Percentiles rank a stretch among this genome's conserved stretches.
These are phyloP conservation scores for Beauveria scarabaeidicola DNA, from an alignment of 2,329 filamentous ascomycete genomes.

Conservation along the genomic window DNA sequence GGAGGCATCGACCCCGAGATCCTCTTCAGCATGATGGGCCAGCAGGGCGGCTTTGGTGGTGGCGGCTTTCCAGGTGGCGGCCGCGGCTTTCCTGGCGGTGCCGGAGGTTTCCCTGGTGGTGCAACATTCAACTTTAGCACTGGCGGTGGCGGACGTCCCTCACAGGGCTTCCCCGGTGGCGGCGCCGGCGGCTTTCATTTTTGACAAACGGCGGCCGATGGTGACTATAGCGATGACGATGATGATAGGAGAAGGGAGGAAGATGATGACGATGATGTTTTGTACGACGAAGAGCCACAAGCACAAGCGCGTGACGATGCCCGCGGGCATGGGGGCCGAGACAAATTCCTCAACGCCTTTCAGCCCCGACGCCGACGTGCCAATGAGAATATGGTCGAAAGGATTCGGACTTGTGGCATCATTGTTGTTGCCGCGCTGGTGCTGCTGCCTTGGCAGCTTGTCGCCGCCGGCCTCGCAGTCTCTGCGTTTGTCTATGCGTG, in stretches of 20 bases:
- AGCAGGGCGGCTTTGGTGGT: constrained; percentile 48
- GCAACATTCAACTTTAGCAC: constrained; percentile 35
- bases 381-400: constrained; percentile 31
- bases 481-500: constrained; percentile 33
- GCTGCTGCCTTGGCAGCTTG: constrained; percentile 37
- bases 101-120: constrained; percentile 42
- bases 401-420: constrained; percentile 34
- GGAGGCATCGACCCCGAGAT: constrained; percentile 68
- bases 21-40: constrained; percentile 77
- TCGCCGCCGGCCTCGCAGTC: constrained; percentile 27
- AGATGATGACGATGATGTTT: constrained; percentile 23
- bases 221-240: constrained; percentile 16
- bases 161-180: constrained; percentile 48
- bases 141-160: constrained; percentile 34
- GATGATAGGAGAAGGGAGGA: constrained; percentile 18
- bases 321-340: background rate
- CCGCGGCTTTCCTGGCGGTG: constrained; percentile 35
- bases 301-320: background rate
- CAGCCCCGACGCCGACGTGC: constrained; percentile 21
- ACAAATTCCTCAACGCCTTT: background rate
- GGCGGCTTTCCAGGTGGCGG: constrained; percentile 43
- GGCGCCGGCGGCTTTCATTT: constrained; percentile 34
- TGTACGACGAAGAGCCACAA: constrained; percentile 22
- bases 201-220: constrained; percentile 40
- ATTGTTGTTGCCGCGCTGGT: constrained; percentile 35